Conservation (phyloP, 2,329 filamentous ascomycete genomes). For the Arachnomyces sp. region DNA sequence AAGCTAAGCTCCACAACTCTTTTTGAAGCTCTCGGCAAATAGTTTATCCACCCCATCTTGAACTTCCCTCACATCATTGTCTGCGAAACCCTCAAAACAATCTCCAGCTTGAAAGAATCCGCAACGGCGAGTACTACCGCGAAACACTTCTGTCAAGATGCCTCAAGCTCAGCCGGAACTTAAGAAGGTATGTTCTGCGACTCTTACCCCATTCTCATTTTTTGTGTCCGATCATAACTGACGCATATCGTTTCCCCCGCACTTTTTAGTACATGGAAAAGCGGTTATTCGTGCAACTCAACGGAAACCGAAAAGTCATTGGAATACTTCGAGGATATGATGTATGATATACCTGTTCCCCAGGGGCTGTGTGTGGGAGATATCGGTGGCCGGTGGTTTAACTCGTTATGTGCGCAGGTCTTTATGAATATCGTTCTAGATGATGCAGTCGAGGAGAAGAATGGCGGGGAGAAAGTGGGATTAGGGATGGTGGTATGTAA, state of each 20-base stretch:
- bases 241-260: conserved; percentile 13
- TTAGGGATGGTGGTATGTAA: conserved; percentile 79
- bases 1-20: conserved; percentile 3
- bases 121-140: conserved; percentile 16
- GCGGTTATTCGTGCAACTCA: conserved; percentile 93
- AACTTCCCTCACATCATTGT: conserved; percentile 14
- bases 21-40: conserved; percentile 25
- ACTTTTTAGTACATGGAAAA: conserved; percentile 90
- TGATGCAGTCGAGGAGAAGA: conserved; percentile 91
- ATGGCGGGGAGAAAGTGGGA: conserved; percentile 78
- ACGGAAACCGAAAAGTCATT: conserved; percentile 95
- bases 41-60: conserved; percentile 26
- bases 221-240: conserved; percentile 7
- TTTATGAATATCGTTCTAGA: conserved; percentile 98
- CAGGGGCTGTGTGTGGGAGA: background rate
- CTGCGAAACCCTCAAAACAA: conserved; percentile 20
- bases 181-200: conserved; percentile 65
- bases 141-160: conserved; percentile 53
- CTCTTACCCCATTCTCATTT: conserved; percentile 1
- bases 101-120: conserved; percentile 11
- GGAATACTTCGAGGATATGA: conserved; percentile 92
- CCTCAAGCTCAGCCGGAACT: conserved; percentile 97
- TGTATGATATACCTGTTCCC: conserved; percentile 46
- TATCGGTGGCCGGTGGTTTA: background rate
- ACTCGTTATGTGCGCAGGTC: conserved; percentile 50